These are phyloP conservation scores for Plantago lanceolata DNA, from an alignment of 305 asterid genomes.

Conservation along the genomic window DNA sequence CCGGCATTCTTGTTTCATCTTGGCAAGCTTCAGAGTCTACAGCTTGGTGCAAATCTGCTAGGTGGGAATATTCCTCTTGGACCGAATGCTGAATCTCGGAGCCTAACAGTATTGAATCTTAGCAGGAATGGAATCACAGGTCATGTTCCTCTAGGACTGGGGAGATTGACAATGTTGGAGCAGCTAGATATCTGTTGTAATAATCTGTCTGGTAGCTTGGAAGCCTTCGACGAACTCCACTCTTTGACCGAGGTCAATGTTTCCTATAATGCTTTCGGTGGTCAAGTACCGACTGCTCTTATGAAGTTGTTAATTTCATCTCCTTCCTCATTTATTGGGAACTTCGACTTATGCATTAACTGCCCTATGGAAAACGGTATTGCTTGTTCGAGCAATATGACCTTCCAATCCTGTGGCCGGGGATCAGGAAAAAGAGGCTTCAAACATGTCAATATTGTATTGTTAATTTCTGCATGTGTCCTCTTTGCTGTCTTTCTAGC, in stretches of 20 bases:
- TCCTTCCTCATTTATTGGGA: constrained; percentile 59
- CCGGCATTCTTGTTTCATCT: constrained; percentile 56
- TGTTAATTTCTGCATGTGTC: constrained; percentile 41
- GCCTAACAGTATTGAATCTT: constrained; percentile 56
- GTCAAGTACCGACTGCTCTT: constrained; percentile 52
- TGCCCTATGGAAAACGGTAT: constrained; percentile 33
- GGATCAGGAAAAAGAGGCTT: constrained; percentile 34
- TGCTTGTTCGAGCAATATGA: constrained; percentile 34
- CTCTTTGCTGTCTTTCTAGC: constrained; percentile 33
- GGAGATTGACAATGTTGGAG: constrained; percentile 56
- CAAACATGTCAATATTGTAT: constrained; percentile 30
- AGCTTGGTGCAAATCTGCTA: constrained; percentile 67
- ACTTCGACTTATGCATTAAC: constrained; percentile 46
- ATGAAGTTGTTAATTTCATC: constrained; percentile 37
- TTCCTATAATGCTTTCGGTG: constrained; percentile 60
- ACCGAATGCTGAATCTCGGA: constrained; percentile 30
- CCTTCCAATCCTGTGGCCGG: constrained; percentile 37
- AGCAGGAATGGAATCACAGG: constrained; percentile 61
- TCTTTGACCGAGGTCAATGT: constrained; percentile 53
- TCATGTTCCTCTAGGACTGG: constrained; percentile 49
- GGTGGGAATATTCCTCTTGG: constrained; percentile 58
- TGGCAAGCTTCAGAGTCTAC: constrained; percentile 48
- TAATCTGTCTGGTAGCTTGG: constrained; percentile 60
- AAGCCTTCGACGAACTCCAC: constrained; percentile 36
- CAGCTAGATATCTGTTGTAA: constrained; percentile 61